Evolutionary conservation across 495 filamentous ascomycete species (phyloP).

Genomic region (Elasticomyces elasticus): DNA sequence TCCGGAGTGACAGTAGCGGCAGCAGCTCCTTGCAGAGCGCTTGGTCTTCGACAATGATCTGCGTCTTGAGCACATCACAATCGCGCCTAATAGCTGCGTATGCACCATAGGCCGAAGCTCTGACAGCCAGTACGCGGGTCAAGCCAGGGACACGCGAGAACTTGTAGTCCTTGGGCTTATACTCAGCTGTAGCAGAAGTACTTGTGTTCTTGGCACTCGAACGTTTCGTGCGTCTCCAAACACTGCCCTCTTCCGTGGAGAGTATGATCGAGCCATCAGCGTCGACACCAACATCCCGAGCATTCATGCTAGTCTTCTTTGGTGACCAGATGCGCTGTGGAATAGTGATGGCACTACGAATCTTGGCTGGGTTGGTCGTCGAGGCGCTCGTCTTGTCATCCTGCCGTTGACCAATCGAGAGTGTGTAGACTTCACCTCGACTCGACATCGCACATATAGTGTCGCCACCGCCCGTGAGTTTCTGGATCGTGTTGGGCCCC

Average conservation of each 20-base stretch:
- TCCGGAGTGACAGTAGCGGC: constrained; percentile 43
- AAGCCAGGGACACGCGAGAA: constrained; percentile 81
- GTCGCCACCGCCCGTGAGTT: constrained; percentile 75
- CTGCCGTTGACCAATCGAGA: constrained; percentile 55
- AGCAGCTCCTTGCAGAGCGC: constrained; percentile 66
- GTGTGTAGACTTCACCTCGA: constrained; percentile 75
- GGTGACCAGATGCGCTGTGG: constrained; percentile 74
- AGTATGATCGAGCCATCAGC: constrained; percentile 94
- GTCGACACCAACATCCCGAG: constrained; percentile 74
- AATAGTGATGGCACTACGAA: constrained; percentile 61
- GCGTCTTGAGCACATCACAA: constrained; percentile 67
- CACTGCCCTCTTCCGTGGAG: constrained; percentile 80
- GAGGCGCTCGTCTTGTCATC: constrained; percentile 54
- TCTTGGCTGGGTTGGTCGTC: constrained; percentile 83
- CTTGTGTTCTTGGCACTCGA: constrained; percentile 65
- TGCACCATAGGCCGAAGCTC: constrained; percentile 77
- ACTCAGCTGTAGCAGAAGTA: constrained; percentile 38
- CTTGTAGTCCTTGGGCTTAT: constrained; percentile 75
- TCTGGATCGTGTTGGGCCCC: constrained; percentile 52
- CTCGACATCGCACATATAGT: constrained; percentile 79
- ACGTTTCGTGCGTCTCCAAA: constrained; percentile 78
- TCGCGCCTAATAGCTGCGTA: constrained; percentile 84
- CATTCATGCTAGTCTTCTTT: constrained; percentile 73
- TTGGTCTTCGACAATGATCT: constrained; percentile 53
- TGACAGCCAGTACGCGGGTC: constrained; percentile 69